Evolutionary conservation across 768 basidiomycete species (phyloP), one percentile per base, ranked within the genome.

Genomic region (Termitomyces eurrhizus): DNA sequence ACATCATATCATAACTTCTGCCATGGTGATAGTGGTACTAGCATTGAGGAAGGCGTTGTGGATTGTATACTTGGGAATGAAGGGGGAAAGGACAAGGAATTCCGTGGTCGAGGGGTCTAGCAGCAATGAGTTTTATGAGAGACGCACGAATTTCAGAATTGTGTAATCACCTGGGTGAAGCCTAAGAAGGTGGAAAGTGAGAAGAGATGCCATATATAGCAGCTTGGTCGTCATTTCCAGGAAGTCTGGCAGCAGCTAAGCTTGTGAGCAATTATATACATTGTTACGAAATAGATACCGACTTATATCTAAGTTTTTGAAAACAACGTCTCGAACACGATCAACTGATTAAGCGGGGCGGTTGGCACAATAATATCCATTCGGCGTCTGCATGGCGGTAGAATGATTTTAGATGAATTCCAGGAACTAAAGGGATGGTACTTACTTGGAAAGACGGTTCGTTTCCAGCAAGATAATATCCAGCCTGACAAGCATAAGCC

Each of bases 181-280:
- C 7, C 88, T 87, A 12, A 89, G 76, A 7, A 89, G 77, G 67
- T 88, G 86, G 81, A 87, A 89, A 1, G 73, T 67, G 24, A 88
- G 77, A 4, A 87, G 70, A 9, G 85, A 80, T 1, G 84, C 88
- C 87, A 88, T 21, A 21, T 21, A 21, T 88, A 1, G 87, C 87
- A 2, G 83, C 86, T 68, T 88, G 86, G 64, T 88, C 87, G 61
- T 88, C 87, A 61, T 88, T 89, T 42, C 88, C 86, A 2, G 88
- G 88, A 3, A 89, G 68, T 9, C 88, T 86, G n/a, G 77, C 85
- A 16, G 83, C 72, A 55, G 82, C 87, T 89, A 41, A 46, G 21
- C 13, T 42, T 8, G 5, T 55, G 7, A n/a, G 56, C 13, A 55
- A 57, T 42, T 13, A 14, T n/a, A 45, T 42, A 63, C 55, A 11